phyloP scores from a whole-genome alignment of 73 alveolate species.

The Paramecium caudatum region DNA sequence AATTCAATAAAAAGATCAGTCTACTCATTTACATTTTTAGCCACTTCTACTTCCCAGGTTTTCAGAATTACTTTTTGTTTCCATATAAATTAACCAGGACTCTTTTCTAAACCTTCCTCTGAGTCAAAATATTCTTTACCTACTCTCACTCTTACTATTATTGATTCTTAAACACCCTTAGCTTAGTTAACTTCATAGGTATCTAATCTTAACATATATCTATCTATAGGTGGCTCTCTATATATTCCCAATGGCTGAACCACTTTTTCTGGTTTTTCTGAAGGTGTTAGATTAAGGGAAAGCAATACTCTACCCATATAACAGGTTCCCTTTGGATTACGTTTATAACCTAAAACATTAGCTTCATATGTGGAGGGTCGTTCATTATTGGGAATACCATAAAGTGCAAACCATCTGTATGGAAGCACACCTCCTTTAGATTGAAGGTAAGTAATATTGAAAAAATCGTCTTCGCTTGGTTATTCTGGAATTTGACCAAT shows the following conservation, averaged over 20 bases:
- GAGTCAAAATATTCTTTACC: constrained; percentile 78
- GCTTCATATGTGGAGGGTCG: constrained; percentile 69
- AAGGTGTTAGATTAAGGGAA: constrained; percentile 84
- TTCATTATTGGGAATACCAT: constrained; percentile 88
- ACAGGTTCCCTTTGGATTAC: constrained; percentile 84
- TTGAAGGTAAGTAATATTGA: constrained; percentile 87
- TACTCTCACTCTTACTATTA: constrained; percentile 80
- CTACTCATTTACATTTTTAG: constrained; percentile 20
- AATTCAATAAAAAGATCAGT: constrained; percentile 54
- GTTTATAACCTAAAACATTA: constrained; percentile 57
- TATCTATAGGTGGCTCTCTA: constrained; percentile 85
- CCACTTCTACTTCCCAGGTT: constrained; percentile 31
- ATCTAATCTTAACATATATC: constrained; percentile 82
- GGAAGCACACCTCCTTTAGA: constrained; percentile 91
- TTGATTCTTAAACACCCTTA: constrained; percentile 80
- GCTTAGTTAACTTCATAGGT: constrained; percentile 85
- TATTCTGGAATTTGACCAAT: constrained; percentile 94
- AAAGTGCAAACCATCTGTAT: constrained; percentile 87
- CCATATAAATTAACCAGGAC: constrained; percentile 7
- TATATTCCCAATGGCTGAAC: constrained; percentile 80
- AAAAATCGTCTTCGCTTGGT: constrained; percentile 87
- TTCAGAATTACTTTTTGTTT: not conserved
- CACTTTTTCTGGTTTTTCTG: constrained; percentile 86
- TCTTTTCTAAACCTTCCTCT: not conserved
- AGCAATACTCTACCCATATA: constrained; percentile 91